A percentile compares a stretch with the other conserved stretches of the same genome.
These are phyloP conservation scores for Prototheca wickerhamii DNA, from an alignment of 163 green algal genomes.

Conservation along the genomic window DNA sequence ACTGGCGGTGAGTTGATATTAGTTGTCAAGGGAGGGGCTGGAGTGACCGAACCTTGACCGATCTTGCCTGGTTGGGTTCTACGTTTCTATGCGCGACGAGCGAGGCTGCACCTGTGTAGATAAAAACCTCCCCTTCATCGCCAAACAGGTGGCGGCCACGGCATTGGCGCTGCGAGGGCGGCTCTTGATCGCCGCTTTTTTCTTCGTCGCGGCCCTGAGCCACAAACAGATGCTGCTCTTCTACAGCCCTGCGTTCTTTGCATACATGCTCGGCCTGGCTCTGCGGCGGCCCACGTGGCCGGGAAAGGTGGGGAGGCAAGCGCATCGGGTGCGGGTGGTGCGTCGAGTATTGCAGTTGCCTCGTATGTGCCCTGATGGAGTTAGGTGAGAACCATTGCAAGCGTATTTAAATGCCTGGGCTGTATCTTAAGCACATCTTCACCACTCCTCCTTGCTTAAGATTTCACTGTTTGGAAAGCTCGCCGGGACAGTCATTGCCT, in stretches of 20 bases:
- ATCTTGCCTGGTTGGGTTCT: no score
- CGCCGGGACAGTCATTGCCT: constrained; percentile 56
- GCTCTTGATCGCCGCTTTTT: constrained; percentile 52
- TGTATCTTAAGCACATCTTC: no score
- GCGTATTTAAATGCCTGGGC: no score
- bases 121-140: neutral
- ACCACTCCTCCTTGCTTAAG: neutral
- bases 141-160: constrained; percentile 25
- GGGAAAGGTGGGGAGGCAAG: constrained; percentile 48
- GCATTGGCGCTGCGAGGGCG: constrained; percentile 1
- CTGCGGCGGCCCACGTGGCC: constrained; percentile 35
- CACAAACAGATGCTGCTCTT: constrained; percentile 99
- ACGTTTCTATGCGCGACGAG: no score
- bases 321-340: no score
- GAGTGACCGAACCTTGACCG: no score
- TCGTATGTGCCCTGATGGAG: no score
- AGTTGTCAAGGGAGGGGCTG: no score
- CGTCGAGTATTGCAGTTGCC: no score
- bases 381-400: no score
- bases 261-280: constrained; percentile 75
- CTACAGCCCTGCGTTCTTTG: constrained; percentile 94
- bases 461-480: constrained; percentile 26
- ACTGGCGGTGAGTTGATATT: constrained; percentile 39
- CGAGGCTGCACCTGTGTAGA: no score
- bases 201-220: constrained; percentile 79